Evolutionary conservation across 495 filamentous ascomycete genomes (phyloP), one percentile per base, ranked within the genome.

Genomic region (Delitschia confertaspora): DNA sequence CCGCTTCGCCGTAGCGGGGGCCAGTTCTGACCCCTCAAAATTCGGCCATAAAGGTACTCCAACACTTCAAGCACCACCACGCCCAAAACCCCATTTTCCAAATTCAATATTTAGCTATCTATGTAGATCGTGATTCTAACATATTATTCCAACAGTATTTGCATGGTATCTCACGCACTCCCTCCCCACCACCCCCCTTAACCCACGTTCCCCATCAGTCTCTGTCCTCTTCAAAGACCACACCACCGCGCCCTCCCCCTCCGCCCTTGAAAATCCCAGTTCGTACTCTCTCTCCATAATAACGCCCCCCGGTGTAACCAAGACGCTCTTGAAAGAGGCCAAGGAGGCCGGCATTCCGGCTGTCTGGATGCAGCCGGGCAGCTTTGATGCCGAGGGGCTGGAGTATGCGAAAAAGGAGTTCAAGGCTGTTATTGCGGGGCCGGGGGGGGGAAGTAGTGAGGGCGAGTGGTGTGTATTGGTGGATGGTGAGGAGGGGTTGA

Each of bases 391-490:
- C 19, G 70, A 76, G 29, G 82, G 82, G 31, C 55, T 93, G 48
- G 66, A 68, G 6, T 91, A 71, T 63, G 85, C 85, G 16, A 64
- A 58, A 44, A 65, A 59, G 51, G 71, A 72, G 55, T 86, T 89
- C 60, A 66, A 74, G 50, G 78, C 78, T 18, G 82, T 78, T 18
- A 70, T 93, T 51, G 74, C 67, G 6, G 86, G 82, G 3, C 74
- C 78, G 4, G 82, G 76, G 3, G 83, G 83, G 7, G 6, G 45
- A 47, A 21, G 82, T 74, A 64, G 70, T 26, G 85, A 93, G 64
- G 88, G 88, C 3, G n/a, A n/a, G n/a, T 93, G 85, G 82, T 95
- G 88, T 64, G 85, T 96, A 24, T 63, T 95, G 39, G 87, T 94
- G 9, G 84, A 94, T 69, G 88, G 88, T 1, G 87, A 93, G 53